These are phyloP conservation scores for Boletellus emodensis DNA, from an alignment of 768 basidiomycete genomes.

Conservation along the genomic window DNA sequence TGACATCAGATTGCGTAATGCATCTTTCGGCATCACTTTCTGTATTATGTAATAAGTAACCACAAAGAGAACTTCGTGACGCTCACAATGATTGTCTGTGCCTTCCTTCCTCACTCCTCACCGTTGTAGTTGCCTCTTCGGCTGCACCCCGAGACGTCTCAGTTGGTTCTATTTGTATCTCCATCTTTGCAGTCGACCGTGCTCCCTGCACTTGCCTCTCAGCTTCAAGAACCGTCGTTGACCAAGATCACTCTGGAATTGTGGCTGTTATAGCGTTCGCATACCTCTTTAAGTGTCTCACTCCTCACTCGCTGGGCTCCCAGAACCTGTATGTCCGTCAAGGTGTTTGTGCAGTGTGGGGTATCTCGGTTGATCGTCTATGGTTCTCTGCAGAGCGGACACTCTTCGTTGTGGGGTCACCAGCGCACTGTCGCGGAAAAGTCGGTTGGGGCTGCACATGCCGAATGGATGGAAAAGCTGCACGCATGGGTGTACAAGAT, in stretches of 20 bases:
- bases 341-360: neutral
- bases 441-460: conserved; percentile 3
- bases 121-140: too few relatives aligned
- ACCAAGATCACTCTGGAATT: neutral
- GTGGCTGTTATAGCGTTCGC: neutral
- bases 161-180: neutral
- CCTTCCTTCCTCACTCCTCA: too few relatives aligned
- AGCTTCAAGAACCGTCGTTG: neutral
- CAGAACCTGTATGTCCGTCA: neutral
- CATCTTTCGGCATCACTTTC: too few relatives aligned
- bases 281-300: neutral
- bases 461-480: conserved; percentile 1
- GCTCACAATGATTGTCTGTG: too few relatives aligned
- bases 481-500: conserved; percentile 4
- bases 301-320: neutral
- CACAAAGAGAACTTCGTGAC: too few relatives aligned
- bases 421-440: conserved; percentile 1
- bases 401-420: conserved; percentile 5
- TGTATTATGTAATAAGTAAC: too few relatives aligned
- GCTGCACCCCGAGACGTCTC: neutral
- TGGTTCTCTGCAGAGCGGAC: neutral
- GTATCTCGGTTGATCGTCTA: neutral
- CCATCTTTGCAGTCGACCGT: neutral
- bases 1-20: too few relatives aligned
- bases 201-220: neutral